Evolutionary conservation across 805 yeast genomes (phyloP).

Genomic region (Metschnikowia matae): DNA sequence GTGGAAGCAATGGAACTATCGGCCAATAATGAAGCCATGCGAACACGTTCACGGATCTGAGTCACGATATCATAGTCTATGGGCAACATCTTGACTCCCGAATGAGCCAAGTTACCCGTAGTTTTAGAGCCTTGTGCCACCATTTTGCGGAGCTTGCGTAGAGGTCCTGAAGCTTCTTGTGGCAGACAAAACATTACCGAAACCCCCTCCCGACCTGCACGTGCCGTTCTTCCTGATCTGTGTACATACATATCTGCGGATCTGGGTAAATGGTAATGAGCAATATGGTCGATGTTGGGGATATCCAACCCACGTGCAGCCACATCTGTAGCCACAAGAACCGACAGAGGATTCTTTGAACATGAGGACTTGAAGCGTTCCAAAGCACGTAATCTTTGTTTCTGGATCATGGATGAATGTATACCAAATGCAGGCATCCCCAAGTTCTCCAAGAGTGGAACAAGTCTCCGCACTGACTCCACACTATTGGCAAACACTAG

Average conservation of each 20-base stretch:
- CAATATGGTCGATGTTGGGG: constrained; percentile 84
- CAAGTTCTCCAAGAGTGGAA: constrained; percentile 68
- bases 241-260: constrained; percentile 93
- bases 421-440: constrained; percentile 69
- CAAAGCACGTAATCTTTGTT: constrained; percentile 79
- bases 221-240: constrained; percentile 97
- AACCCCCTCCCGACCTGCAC: constrained; percentile 94
- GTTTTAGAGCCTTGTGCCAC: constrained; percentile 35
- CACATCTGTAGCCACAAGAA: constrained; percentile 90
- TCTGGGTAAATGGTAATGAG: constrained; percentile 93
- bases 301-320: constrained; percentile 98
- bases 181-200: constrained; percentile 91
- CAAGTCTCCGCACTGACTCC: constrained; percentile 85
- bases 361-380: constrained; percentile 70
- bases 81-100: constrained; percentile 64
- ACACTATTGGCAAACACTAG: constrained; percentile 93
- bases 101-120: constrained; percentile 30
- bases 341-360: constrained; percentile 47
- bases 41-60: constrained; percentile 66
- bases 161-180: constrained; percentile 86
- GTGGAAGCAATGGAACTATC: constrained; percentile 62
- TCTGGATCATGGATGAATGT: constrained; percentile 93
- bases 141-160: constrained; percentile 64
- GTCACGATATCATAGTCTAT: constrained; percentile 70
- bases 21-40: constrained; percentile 68